A percentile compares a stretch with the other conserved stretches of the same genome.
These are phyloP conservation scores for Penicillium simplicissimum DNA, from an alignment of 495 filamentous ascomycete genomes.

Conservation along the genomic window DNA sequence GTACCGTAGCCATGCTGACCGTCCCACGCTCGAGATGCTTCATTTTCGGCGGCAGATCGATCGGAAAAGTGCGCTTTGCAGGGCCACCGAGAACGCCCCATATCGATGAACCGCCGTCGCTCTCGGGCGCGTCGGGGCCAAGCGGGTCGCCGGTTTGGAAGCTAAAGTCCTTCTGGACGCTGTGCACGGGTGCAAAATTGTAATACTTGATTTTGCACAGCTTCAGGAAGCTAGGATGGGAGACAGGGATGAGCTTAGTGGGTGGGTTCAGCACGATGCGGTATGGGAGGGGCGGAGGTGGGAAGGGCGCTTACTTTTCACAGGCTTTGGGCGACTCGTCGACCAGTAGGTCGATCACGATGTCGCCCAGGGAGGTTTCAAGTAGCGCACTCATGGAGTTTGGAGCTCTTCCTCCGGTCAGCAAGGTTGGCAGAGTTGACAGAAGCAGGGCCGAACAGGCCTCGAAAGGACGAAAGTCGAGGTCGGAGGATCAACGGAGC, in stretches of 20 bases:
- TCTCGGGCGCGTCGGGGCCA: slow-evolving; percentile 75
- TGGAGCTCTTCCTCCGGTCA: neutral
- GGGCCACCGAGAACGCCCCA: slow-evolving; percentile 81
- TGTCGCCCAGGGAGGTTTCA: slow-evolving; percentile 88
- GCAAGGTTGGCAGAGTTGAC: neutral
- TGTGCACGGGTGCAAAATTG: slow-evolving; percentile 90
- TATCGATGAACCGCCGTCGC: slow-evolving; percentile 88
- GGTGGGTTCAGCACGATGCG: slow-evolving; percentile 39
- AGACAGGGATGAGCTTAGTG: slow-evolving; percentile 52
- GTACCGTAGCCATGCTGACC: slow-evolving; percentile 90
- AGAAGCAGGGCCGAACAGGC: neutral
- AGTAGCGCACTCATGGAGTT: slow-evolving; percentile 72
- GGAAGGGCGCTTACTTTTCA: slow-evolving; percentile 70
- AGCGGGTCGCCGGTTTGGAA: slow-evolving; percentile 95
- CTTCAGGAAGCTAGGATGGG: slow-evolving; percentile 78
- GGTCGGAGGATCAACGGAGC: slow-evolving; percentile 26
- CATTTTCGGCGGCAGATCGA: slow-evolving; percentile 77
- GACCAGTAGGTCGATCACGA: slow-evolving; percentile 87
- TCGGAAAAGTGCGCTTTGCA: slow-evolving; percentile 74
- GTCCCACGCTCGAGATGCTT: slow-evolving; percentile 86
- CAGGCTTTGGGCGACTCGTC: slow-evolving; percentile 86
- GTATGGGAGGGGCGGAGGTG: neutral
- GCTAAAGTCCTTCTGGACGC: slow-evolving; percentile 86
- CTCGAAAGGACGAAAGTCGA: neutral
- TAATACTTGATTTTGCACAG: slow-evolving; percentile 98